A percentile compares a stretch with the other conserved stretches of the same genome.
phyloP scores from a whole-genome alignment of 768 basidiomycete genomes.

The Tricholoma terreum region DNA sequence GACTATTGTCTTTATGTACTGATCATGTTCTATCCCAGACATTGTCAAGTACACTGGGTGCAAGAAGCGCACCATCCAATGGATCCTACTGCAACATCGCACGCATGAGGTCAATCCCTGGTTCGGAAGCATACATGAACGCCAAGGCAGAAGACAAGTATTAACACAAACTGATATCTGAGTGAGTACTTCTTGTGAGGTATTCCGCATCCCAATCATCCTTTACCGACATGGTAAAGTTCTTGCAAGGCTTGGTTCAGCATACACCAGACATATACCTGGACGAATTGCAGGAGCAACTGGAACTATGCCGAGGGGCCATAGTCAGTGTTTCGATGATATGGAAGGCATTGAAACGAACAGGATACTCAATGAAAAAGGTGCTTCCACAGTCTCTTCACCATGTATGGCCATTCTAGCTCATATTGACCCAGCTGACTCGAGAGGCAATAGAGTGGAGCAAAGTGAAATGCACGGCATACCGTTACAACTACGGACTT shows the following conservation, averaged over 20 bases:
- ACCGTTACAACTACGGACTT: slow-evolving; percentile 3
- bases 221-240: neutral
- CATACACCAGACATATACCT: slow-evolving; percentile 13
- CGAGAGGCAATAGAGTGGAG: slow-evolving; percentile 11
- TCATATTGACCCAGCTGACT: neutral
- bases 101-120: neutral
- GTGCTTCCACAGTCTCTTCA: slow-evolving; percentile 2
- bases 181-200: neutral
- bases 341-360: slow-evolving; percentile 14
- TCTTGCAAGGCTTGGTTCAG: slow-evolving; percentile 7
- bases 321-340: slow-evolving; percentile 9
- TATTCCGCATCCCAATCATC: too few relatives aligned
- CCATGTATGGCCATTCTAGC: neutral
- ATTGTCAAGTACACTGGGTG: slow-evolving; percentile 3
- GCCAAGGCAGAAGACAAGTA: neutral
- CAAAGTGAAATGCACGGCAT: slow-evolving; percentile 11
- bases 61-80: slow-evolving; percentile 6
- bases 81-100: neutral
- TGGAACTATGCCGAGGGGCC: slow-evolving; percentile 6
- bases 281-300: slow-evolving; percentile 13
- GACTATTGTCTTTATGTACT: neutral
- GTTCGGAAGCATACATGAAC: neutral
- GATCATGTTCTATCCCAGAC: neutral
- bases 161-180: slow-evolving; percentile 3
- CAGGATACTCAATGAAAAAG: slow-evolving; percentile 22